Conservation (phyloP, 176 grass and related monocot species). For the Carex parvula region DNA sequence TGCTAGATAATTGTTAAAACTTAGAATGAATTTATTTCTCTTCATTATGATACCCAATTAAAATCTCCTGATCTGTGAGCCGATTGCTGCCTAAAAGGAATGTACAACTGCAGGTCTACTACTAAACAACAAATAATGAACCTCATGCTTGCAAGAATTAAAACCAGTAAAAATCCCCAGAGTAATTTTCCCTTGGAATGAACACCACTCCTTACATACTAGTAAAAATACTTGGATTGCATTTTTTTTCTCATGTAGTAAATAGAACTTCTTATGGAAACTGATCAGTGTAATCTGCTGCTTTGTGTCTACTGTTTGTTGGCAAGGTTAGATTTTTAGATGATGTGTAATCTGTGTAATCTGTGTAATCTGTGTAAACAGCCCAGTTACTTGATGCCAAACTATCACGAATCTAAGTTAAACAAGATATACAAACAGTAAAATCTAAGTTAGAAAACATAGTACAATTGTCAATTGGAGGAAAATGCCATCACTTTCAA, state of each 20-base stretch:
- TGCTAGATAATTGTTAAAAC: background rate
- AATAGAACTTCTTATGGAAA: background rate
- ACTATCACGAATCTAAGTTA: too few species aligned
- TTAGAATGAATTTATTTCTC: background rate
- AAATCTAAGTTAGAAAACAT: too few species aligned
- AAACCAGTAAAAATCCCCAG: background rate
- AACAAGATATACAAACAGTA: too few species aligned
- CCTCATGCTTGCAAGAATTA: background rate
- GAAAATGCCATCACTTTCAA: too few species aligned
- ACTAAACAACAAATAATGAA: background rate
- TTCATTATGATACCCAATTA: background rate
- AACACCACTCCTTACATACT: background rate
- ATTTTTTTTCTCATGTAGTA: background rate
- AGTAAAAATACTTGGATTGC: background rate
- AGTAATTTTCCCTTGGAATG: background rate
- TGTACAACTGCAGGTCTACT: background rate
- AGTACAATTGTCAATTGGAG: too few species aligned
- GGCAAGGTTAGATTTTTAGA: too few species aligned
- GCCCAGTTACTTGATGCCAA: too few species aligned
- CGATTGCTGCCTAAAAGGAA: background rate
- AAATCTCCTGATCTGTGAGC: background rate
- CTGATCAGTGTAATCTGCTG: background rate
- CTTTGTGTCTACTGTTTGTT: too few species aligned
- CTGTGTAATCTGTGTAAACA: too few species aligned
- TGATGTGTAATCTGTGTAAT: too few species aligned